Evolutionary conservation across 306 rosid species (phyloP).

Genomic region (Oemleria cerasiformis): DNA sequence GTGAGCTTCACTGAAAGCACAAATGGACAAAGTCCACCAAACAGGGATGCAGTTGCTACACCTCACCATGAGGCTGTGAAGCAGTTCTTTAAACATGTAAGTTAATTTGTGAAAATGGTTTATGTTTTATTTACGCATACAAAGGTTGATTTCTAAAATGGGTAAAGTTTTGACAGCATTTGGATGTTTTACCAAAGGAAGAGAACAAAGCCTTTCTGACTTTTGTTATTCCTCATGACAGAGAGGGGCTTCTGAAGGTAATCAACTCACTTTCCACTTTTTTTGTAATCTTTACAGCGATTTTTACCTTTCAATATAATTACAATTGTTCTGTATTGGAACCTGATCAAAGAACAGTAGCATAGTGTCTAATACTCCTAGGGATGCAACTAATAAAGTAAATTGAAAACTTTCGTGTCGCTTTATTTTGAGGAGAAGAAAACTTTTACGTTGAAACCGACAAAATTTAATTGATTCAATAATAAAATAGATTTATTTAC

Average conservation of each 20-base stretch:
- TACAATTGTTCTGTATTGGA: neutral
- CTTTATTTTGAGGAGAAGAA: neutral
- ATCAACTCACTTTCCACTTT: slow-evolving; percentile 12
- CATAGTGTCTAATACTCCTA: neutral
- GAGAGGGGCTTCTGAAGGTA: slow-evolving; percentile 62
- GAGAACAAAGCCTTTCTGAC: slow-evolving; percentile 65
- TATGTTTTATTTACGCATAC: neutral
- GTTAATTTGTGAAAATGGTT: slow-evolving; percentile 32
- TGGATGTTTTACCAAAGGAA: slow-evolving; percentile 77
- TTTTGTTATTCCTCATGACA: slow-evolving; percentile 80
- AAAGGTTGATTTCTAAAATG: slow-evolving; percentile 33
- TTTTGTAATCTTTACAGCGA: neutral
- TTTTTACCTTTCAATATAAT: neutral
- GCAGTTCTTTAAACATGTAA: slow-evolving; percentile 71
- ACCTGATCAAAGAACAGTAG: neutral
- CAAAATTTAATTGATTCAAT: neutral
- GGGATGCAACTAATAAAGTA: neutral
- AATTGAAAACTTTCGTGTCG: neutral
- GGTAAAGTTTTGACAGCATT: slow-evolving; percentile 49
- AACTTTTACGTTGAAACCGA: neutral
- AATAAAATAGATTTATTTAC: too few relatives aligned
- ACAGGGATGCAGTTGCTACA: slow-evolving; percentile 37
- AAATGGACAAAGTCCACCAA: slow-evolving; percentile 36
- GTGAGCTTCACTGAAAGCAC: slow-evolving; percentile 55
- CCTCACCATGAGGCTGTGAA: slow-evolving; percentile 58